Evolutionary conservation across 2,329 filamentous ascomycete species (phyloP), one percentile per base, ranked within the genome.

Genomic region (Rhexocercosporidium sp.): DNA sequence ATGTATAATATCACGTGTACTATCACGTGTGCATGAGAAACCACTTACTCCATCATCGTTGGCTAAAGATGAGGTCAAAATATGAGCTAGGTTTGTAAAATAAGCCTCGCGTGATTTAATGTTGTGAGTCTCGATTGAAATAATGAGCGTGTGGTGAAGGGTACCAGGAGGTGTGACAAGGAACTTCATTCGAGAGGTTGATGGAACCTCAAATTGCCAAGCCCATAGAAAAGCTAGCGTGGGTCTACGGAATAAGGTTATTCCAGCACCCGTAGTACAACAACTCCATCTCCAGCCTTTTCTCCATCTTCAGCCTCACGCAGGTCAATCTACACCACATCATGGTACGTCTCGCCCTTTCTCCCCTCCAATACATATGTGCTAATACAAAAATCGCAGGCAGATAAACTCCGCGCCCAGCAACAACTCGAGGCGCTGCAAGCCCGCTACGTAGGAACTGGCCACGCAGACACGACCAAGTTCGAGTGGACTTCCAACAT

Each of bases 401-500:
- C 96, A 81, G 96, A 99, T 84, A 99, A 99, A 83, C 92, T 99
- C 72, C 94, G 96, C 78, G 96, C 93, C 11, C 93, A 97, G 75
- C 96, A 99, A 81, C 96, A 99, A 80, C 94, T 99, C 78, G 96
- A 99, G 82, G 91, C 94, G 71, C 92, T 98, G 20, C 96, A 99
- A 82, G 91, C 94, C 76, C 96, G 96, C 77, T 97, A 96, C 83
- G 86, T 99, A 76, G 96, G 96, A 74, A 98, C 96, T 3, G 96
- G 96, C 27, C 94, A 97, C 80, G 93, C 95, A 51, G 96, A 99
- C 82, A 98, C 95, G 16, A 97, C 94, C 29, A 96, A 93, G 80
- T 96, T 96, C 89, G 96, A 99, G 82, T 99, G 94, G 94, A 91
- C 91, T 60, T 94, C 92, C 68, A 99, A 98, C 82, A 95, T 98